Evolutionary conservation across 1,284 basidiomycete genomes (phyloP).

Genomic region (Cutaneotrichosporon cutaneum): DNA sequence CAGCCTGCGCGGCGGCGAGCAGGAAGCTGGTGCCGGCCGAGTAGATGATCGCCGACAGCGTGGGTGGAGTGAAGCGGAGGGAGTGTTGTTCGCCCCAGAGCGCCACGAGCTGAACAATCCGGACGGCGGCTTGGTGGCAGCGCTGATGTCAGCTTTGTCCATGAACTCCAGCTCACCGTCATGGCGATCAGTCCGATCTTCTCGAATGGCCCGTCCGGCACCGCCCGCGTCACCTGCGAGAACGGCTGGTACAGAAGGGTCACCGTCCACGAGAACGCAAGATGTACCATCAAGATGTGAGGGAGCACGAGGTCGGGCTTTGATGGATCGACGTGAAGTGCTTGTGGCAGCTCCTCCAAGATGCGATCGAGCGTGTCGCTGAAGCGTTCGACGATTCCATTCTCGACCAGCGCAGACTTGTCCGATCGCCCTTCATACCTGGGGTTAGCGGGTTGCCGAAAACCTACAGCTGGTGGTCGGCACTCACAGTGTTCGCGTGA

Average conservation of each 20-base stretch:
- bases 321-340: constrained; percentile 56
- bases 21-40: constrained; percentile 60
- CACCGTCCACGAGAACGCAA: constrained; percentile 64
- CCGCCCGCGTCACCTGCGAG: constrained; percentile 12
- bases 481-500: constrained; percentile 14
- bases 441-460: background rate
- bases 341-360: constrained; percentile 60
- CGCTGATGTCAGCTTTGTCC: constrained; percentile 35
- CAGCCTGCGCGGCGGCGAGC: constrained; percentile 19
- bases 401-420: constrained; percentile 16
- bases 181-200: constrained; percentile 16
- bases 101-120: constrained; percentile 62
- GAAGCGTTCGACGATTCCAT: constrained; percentile 12
- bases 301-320: constrained; percentile 58
- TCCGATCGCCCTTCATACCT: constrained; percentile 13
- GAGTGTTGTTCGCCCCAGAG: constrained; percentile 62
- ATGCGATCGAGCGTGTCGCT: constrained; percentile 60
- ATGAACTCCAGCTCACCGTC: constrained; percentile 10
- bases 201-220: background rate
- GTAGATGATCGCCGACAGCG: constrained; percentile 64
- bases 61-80: constrained; percentile 64
- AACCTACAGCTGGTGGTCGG: too few species aligned
- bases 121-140: constrained; percentile 65
- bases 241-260: constrained; percentile 67
- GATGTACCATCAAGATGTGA: constrained; percentile 64